Evolutionary conservation across 306 rosid genomes (phyloP).

Genomic region (Lathyrus tuberosus): DNA sequence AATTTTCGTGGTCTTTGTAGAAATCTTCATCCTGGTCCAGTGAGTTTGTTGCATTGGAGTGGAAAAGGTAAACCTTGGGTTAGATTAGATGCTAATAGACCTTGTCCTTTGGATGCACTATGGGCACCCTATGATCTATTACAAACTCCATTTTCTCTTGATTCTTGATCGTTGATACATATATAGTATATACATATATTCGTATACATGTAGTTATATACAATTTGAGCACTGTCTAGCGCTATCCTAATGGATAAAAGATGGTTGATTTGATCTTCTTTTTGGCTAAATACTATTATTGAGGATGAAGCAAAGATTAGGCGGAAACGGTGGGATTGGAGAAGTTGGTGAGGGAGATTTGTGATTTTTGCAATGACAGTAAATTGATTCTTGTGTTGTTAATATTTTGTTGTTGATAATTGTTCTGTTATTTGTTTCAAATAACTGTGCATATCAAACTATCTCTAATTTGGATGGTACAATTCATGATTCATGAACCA

Average conservation of each 20-base stretch:
- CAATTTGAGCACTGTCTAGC: too few relatives aligned
- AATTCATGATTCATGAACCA: constrained; percentile 13
- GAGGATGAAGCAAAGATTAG: neutral
- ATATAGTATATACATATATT: neutral
- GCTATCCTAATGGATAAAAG: too few relatives aligned
- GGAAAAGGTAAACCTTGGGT: constrained; percentile 98
- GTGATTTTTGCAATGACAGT: constrained; percentile 22
- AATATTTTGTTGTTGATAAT: neutral
- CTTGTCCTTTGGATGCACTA: constrained; percentile 86
- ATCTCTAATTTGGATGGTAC: constrained; percentile 32
- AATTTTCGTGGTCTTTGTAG: constrained; percentile 79
- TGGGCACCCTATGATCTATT: constrained; percentile 94
- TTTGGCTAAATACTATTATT: neutral
- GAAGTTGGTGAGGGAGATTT: neutral
- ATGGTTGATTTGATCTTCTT: too few relatives aligned
- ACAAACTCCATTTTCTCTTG: constrained; percentile 72
- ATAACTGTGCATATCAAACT: constrained; percentile 46
- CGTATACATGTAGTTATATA: constrained; percentile 4
- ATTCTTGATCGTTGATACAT: constrained; percentile 47
- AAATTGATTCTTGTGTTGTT: constrained; percentile 7
- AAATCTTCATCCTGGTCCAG: constrained; percentile 86
- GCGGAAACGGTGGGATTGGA: neutral
- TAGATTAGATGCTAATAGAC: constrained; percentile 78
- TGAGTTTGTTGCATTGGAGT: constrained; percentile 92
- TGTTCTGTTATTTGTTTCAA: constrained; percentile 29